Conservation (phyloP, 2,329 filamentous ascomycete genomes). For the Ascochyta viciae-villosae region DNA sequence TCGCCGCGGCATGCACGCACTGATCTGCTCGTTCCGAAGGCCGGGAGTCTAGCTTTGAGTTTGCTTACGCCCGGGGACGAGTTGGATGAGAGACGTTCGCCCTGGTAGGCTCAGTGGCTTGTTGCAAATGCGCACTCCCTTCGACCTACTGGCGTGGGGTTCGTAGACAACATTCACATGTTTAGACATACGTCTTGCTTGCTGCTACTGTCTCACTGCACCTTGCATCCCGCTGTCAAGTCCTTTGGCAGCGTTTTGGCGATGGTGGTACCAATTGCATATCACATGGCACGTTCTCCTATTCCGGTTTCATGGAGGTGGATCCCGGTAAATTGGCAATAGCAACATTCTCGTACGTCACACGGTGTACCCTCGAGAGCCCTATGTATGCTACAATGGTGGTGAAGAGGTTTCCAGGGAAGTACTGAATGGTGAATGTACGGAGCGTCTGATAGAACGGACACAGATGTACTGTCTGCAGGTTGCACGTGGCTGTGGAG, state of each 20-base stretch:
- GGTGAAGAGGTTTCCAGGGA: not conserved
- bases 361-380: not conserved
- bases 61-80: constrained; percentile 11
- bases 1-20: constrained; percentile 17
- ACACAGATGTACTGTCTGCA: not conserved
- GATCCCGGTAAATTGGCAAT: constrained; percentile 17
- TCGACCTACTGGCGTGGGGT: constrained; percentile 7
- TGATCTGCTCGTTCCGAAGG: constrained; percentile 27
- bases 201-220: constrained; percentile 13
- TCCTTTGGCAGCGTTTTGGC: constrained; percentile 7
- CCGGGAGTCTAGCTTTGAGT: constrained; percentile 23
- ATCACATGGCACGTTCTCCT: constrained; percentile 9
- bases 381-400: not conserved
- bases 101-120: constrained; percentile 3
- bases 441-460: constrained; percentile 3
- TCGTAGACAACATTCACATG: not conserved
- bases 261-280: constrained; percentile 6
- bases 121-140: constrained; percentile 1
- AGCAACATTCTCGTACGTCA: constrained; percentile 13
- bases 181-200: not conserved
- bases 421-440: not conserved
- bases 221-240: constrained; percentile 16
- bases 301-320: constrained; percentile 14
- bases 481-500: not conserved
- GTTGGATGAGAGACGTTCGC: not conserved